Evolutionary conservation across 2,329 filamentous ascomycete genomes (phyloP).

Genomic region (Xylaria sp.): DNA sequence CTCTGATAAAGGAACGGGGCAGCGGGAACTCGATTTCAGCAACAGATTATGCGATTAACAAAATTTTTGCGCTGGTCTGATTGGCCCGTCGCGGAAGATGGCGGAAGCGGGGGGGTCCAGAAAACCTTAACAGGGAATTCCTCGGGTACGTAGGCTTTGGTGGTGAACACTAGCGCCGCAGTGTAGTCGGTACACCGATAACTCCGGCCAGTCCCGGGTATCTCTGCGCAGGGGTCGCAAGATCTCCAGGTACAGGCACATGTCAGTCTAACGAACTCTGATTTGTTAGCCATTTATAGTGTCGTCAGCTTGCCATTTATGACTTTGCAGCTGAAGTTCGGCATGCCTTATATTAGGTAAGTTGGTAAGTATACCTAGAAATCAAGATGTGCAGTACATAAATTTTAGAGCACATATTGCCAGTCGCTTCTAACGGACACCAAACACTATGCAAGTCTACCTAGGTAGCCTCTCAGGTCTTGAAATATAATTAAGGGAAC

Average conservation of each 20-base stretch:
- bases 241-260: constrained; percentile 18
- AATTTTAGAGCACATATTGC: not conserved
- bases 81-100: constrained; percentile 22
- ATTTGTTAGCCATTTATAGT: constrained; percentile 35
- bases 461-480: not conserved
- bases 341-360: not conserved
- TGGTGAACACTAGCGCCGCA: not conserved
- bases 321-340: not conserved
- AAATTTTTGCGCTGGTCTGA: constrained; percentile 24
- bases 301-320: not conserved
- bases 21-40: constrained; percentile 22
- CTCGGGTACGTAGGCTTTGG: constrained; percentile 9
- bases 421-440: not conserved
- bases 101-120: constrained; percentile 20
- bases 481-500: not conserved
- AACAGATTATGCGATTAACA: constrained; percentile 33
- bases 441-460: not conserved
- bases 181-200: constrained; percentile 26
- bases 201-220: constrained; percentile 22
- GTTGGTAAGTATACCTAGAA: not conserved
- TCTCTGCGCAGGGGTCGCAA: not conserved
- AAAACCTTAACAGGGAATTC: constrained; percentile 28
- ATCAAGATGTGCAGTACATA: not conserved
- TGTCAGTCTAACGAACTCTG: constrained; percentile 24
- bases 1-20: constrained; percentile 30